Evolutionary conservation across 192 early-diverging fungal species (phyloP).

Genomic region (Coemansia sp.): DNA sequence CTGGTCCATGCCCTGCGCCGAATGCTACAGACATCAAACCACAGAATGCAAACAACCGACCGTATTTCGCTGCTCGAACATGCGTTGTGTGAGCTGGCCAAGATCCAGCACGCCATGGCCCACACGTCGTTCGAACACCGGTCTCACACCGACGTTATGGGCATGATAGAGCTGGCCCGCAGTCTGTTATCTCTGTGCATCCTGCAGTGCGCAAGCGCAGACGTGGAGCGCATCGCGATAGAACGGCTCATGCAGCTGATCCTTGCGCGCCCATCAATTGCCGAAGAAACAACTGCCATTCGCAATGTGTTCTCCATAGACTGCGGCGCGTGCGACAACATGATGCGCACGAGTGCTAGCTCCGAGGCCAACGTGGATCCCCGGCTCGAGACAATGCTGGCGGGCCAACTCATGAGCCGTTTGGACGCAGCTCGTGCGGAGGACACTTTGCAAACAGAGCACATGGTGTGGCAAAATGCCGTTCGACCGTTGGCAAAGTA

Average conservation of each 20-base stretch:
- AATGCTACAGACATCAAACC: background rate
- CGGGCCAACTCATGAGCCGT: constrained; percentile 15
- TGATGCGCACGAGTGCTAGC: background rate
- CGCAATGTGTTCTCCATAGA: background rate
- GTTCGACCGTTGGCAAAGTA: constrained; percentile 44
- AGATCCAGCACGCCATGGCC: constrained; percentile 21
- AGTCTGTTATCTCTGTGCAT: constrained; percentile 18
- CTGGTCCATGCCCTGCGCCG: constrained; percentile 18
- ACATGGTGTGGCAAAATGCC: constrained; percentile 49
- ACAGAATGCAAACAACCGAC: constrained; percentile 13
- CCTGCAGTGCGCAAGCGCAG: constrained; percentile 6
- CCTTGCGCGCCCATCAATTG: constrained; percentile 3
- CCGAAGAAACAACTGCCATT: background rate
- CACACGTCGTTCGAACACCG: background rate
- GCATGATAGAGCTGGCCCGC: constrained; percentile 19
- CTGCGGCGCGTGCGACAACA: background rate
- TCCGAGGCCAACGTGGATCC: background rate
- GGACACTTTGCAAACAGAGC: constrained; percentile 3
- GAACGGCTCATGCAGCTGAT: constrained; percentile 23
- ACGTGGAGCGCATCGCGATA: constrained; percentile 23
- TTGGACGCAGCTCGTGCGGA: background rate
- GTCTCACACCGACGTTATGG: background rate
- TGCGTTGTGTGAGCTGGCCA: constrained; percentile 28
- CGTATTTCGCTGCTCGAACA: constrained; percentile 20
- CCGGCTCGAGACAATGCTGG: constrained; percentile 15